Evolutionary conservation across 2,329 filamentous ascomycete genomes (phyloP), one percentile per base, ranked within the genome.

Genomic region (Aureobasidium sp.): DNA sequence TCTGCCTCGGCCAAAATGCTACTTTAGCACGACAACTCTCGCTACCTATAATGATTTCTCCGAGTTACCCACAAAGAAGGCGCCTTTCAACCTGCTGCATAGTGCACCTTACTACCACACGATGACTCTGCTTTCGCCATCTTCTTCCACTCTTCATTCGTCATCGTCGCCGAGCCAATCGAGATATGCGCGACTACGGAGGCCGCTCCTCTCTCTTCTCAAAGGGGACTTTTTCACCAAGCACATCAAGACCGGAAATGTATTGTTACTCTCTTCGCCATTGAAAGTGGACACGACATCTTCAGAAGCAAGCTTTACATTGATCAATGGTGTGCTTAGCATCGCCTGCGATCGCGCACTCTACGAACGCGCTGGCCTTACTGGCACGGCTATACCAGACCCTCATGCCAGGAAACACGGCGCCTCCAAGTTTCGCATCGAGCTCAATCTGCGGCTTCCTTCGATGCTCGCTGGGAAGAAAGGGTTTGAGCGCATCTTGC

Each of bases 381-480:
- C 86, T 0, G 93, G 93, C 0, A 86, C 85, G 65, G 82, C 88
- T 0, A 76, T 85, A 25, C 77, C 79, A 20, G 78, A 80, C 57
- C 81, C 79, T 15, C 37, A 49, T 29, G 84, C 82, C 3, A 79
- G 80, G 65, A 87, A 85, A 67, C 84, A 87, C 67, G 74, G 83
- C 51, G 91, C 88, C 70, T 83, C 86, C 60, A 81, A 90, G 74
- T 97, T 89, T 82, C 72, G 90, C 31, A 83, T 97, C 49, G 85
- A 93, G 68, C 79, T 88, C 56, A 87, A 97, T 64, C 81, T 99
- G 31, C 83, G 87, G 20, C 78, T 81, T 5, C 82, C 86, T 0
- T 86, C 86, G 0, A 96, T 96, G 90, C 73, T 90, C 8, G 87
- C 86, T 60, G 91, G 91, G 3, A 94, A 91, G 72, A 91, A 88